Percentiles rank a stretch among this genome's conserved stretches.
Evolutionary conservation across 805 yeast species (phyloP).

Genomic region (Saccharomycopsis synnaedendra): DNA sequence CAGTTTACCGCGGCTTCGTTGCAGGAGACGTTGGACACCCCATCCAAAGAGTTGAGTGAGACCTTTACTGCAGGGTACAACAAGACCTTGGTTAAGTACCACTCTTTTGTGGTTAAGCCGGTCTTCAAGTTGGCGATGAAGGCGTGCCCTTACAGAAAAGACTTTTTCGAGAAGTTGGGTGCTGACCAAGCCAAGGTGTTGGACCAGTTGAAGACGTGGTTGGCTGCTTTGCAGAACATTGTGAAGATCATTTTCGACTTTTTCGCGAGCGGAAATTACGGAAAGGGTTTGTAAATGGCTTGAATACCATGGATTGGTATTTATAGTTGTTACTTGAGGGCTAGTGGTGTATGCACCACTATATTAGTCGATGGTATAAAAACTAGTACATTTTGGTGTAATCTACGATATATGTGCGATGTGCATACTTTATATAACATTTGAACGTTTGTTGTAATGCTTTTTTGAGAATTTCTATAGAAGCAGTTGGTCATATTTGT

Average conservation of each 20-base stretch:
- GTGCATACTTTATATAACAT: too few species aligned
- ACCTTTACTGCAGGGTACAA: conserved; percentile 79
- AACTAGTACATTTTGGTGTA: too few species aligned
- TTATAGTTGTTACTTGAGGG: too few species aligned
- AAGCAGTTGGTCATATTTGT: too few species aligned
- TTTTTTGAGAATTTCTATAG: too few species aligned
- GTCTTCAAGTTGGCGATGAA: conserved; percentile 90
- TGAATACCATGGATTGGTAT: too few species aligned
- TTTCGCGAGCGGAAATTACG: conserved; percentile 72
- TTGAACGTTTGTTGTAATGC: too few species aligned
- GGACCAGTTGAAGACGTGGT: conserved; percentile 60
- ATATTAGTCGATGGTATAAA: too few species aligned
- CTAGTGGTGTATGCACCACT: too few species aligned
- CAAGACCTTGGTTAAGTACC: conserved; percentile 72
- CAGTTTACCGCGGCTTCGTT: conserved; percentile 86
- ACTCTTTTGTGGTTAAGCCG: conserved; percentile 72
- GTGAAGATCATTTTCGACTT: conserved; percentile 66
- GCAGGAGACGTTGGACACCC: conserved; percentile 62
- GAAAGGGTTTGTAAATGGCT: conserved; percentile 59
- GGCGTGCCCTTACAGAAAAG: conserved; percentile 87
- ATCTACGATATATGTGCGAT: too few species aligned
- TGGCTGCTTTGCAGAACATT: conserved; percentile 61
- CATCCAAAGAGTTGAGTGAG: conserved; percentile 51
- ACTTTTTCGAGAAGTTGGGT: conserved; percentile 75
- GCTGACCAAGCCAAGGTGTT: conserved; percentile 57